A percentile compares a stretch with the other conserved stretches of the same genome.
These are phyloP conservation scores for Colletotrichum karsti DNA, from an alignment of 2,329 filamentous ascomycete species.

Conservation along the genomic window DNA sequence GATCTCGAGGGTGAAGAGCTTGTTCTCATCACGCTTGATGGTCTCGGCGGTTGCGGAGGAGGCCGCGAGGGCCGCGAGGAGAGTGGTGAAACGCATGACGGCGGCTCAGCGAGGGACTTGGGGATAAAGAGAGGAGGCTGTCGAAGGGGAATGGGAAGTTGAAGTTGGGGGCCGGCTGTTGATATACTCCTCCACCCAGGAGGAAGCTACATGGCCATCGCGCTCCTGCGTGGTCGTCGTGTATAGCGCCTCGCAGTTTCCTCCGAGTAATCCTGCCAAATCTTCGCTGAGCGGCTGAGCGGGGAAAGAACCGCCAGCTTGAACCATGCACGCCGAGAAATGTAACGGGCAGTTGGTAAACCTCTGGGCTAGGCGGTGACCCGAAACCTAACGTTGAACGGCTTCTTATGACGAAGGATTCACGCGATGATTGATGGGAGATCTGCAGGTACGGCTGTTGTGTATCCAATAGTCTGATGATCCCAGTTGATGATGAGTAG, in stretches of 20 bases:
- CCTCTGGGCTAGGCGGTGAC: background rate
- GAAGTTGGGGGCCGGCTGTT: too few relatives aligned
- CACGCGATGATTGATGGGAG: background rate
- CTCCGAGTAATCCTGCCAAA: background rate
- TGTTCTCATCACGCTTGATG: slow-evolving; percentile 20
- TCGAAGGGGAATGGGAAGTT: too few relatives aligned
- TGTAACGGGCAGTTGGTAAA: slow-evolving; percentile 3
- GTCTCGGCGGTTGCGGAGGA: slow-evolving; percentile 22
- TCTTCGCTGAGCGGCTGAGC: background rate
- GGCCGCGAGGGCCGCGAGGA: slow-evolving; percentile 32
- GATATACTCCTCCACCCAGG: background rate
- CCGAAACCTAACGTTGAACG: background rate
- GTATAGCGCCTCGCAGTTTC: background rate
- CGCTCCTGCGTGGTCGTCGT: background rate
- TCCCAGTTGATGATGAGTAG: background rate
- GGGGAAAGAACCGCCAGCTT: background rate
- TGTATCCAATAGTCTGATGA: background rate
- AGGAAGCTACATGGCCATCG: background rate
- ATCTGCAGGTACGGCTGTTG: background rate
- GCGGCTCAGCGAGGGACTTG: background rate
- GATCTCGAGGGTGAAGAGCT: slow-evolving; percentile 32
- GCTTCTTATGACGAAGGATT: background rate
- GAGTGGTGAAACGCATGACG: slow-evolving; percentile 30
- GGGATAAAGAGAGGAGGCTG: too few relatives aligned
- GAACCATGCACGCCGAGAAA: slow-evolving; percentile 10